Evolutionary conservation across 164 flowering plant genomes (phyloP).

Genomic region (Echeveria elegans): DNA sequence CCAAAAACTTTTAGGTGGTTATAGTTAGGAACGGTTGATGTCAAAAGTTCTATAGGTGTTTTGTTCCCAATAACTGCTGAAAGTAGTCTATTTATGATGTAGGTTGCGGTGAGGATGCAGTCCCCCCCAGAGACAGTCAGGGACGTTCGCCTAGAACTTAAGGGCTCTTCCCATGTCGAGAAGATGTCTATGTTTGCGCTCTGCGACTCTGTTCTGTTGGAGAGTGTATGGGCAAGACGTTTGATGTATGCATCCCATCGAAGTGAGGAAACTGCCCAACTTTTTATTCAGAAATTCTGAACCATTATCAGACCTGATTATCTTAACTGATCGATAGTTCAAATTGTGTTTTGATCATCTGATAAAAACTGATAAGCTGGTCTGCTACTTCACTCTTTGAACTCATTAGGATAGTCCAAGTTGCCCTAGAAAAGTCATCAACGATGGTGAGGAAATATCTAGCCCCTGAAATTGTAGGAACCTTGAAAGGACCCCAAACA

Average conservation of each 20-base stretch:
- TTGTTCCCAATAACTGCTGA: not conserved
- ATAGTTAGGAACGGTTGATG: slow-evolving; percentile 5
- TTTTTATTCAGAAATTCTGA: slow-evolving; percentile 2
- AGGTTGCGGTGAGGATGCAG: not conserved
- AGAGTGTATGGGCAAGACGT: slow-evolving; percentile 7
- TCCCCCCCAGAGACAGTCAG: slow-evolving; percentile 10
- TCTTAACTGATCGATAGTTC: slow-evolving; percentile 7
- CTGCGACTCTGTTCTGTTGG: slow-evolving; percentile 1
- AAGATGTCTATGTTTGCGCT: not conserved
- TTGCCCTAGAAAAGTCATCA: not conserved
- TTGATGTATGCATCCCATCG: slow-evolving; percentile 7
- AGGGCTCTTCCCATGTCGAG: not conserved
- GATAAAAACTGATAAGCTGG: slow-evolving; percentile 7
- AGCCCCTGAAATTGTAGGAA: slow-evolving; percentile 3
- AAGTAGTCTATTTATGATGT: not conserved
- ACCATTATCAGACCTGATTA: slow-evolving; percentile 1
- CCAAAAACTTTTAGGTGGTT: slow-evolving; percentile 6
- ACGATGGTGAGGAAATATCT: slow-evolving; percentile 8
- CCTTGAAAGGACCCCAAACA: slow-evolving; percentile 11
- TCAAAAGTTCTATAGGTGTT: not conserved
- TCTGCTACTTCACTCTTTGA: slow-evolving; percentile 8
- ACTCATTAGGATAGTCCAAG: slow-evolving; percentile 1
- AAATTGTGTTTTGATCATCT: not conserved
- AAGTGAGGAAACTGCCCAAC: slow-evolving; percentile 4
- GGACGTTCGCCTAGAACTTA: not conserved